Evolutionary conservation across 371 early-diverging fungal species (phyloP).

Genomic region (Mucor lusitanicus): DNA sequence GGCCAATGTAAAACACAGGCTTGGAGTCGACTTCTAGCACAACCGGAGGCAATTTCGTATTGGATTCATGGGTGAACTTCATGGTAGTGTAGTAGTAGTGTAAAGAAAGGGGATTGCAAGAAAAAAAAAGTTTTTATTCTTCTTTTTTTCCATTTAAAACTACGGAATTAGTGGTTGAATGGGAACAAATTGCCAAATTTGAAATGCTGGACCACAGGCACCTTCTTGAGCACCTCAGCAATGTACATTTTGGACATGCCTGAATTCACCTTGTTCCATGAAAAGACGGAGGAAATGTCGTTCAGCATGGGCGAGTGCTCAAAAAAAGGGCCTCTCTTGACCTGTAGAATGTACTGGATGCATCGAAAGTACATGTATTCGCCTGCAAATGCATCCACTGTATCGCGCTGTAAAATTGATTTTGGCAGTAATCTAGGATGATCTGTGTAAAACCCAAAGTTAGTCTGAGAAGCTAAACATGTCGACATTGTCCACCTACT

Average conservation of each 20-base stretch:
- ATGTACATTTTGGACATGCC: conserved; percentile 97
- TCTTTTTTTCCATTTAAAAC: background rate
- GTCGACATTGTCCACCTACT: conserved; percentile 24
- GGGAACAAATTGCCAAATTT: conserved; percentile 81
- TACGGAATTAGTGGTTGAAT: conserved; percentile 21
- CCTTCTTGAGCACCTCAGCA: conserved; percentile 93
- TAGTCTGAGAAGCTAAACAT: background rate
- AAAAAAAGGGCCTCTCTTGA: conserved; percentile 67
- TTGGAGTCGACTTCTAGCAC: conserved; percentile 13
- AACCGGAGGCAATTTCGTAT: conserved; percentile 3
- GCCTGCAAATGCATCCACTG: conserved; percentile 64
- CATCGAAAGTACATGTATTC: conserved; percentile 91
- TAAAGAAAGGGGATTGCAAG: background rate
- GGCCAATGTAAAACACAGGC: conserved; percentile 44
- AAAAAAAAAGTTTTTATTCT: background rate
- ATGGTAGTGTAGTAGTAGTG: background rate
- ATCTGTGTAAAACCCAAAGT: conserved; percentile 18
- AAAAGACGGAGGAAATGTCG: conserved; percentile 87
- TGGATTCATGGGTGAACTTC: conserved; percentile 3
- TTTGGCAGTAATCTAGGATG: conserved; percentile 72
- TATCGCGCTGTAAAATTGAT: conserved; percentile 67
- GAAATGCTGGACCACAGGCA: conserved; percentile 98
- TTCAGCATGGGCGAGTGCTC: conserved; percentile 94
- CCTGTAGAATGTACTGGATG: conserved; percentile 81
- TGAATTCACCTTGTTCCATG: conserved; percentile 91